Evolutionary conservation across 2,329 filamentous ascomycete genomes (phyloP), one percentile per base, ranked within the genome.

Genomic region (Neopestalotiopsis clavispora): DNA sequence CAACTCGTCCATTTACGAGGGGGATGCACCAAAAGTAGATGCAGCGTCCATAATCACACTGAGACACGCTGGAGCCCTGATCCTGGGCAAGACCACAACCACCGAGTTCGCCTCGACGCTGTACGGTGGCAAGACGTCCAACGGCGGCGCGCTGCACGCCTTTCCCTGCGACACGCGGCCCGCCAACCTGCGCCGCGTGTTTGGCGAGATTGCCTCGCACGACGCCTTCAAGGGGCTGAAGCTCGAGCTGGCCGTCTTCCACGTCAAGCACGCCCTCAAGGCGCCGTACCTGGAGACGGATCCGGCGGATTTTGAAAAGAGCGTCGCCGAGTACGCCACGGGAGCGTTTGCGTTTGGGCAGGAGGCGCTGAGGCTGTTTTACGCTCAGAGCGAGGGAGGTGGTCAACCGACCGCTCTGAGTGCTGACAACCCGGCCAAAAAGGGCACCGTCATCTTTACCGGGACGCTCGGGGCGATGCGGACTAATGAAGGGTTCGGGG

Each of bases 41-140:
- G 86, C 88, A 1, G 84, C 80, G 0, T 83, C 82, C 5, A 79
- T 91, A 34, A 81, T 81, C 2, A 83, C 85, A 4, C 79, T 91
- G 3, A 83, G 89, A 1, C 77, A 83, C 7, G 84, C 85, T 1
- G 88, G 89, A 0, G 88, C 87, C 2, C 77, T 90, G 12, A 84
- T 91, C n/a, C 79, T 91, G 10, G 81, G 84, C 30, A 87, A 90
- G 73, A 88, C 87, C 0, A 87, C 85, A 0, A 92, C 90, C 0
- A 90, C 90, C 0, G 89, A 92, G 73, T 91, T 92, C 72, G 88
- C 90, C 0, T 85, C 87, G 2, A 88, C 84, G 0, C 83, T 82
- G 1, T 77, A 81, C 14, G 89, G 89, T 0, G 82, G 85, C 1
- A 82, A 79, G 23, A 77, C 81, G 3, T 81, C 79, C 14, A 80